Conservation (phyloP, 1,284 basidiomycete genomes). For the Moesziomyces aphidis region DNA sequence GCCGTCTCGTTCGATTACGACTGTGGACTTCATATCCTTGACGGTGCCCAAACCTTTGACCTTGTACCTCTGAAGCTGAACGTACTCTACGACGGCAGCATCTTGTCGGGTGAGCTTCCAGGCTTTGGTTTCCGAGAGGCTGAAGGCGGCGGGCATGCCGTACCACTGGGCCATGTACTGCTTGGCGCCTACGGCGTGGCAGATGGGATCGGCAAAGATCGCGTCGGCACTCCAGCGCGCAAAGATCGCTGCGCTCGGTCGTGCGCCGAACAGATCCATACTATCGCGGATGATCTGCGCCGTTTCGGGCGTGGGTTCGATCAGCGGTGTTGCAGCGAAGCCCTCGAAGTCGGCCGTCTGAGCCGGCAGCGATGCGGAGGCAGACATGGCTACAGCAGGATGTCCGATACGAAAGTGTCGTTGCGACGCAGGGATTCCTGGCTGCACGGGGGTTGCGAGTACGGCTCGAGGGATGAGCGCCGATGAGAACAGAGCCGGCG, state of each 20-base stretch:
- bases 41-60: conserved; percentile 70
- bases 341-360: conserved; percentile 7
- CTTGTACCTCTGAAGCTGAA: conserved; percentile 75
- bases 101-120: conserved; percentile 71
- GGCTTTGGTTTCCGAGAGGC: conserved; percentile 72
- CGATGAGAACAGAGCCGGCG: neutral
- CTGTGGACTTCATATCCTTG: conserved; percentile 74
- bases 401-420: conserved; percentile 17
- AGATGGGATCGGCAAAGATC: conserved; percentile 72
- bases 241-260: conserved; percentile 74
- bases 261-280: conserved; percentile 72
- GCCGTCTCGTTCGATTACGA: conserved; percentile 76
- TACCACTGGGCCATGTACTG: conserved; percentile 72
- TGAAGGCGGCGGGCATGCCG: conserved; percentile 75
- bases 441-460: neutral
- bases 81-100: conserved; percentile 74
- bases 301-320: conserved; percentile 8
- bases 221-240: conserved; percentile 74
- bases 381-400: conserved; percentile 19
- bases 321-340: conserved; percentile 1
- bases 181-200: conserved; percentile 13
- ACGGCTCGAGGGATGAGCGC: neutral
- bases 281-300: conserved; percentile 22
- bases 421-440: neutral
- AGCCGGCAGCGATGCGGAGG: neutral